Evolutionary conservation across 2,329 filamentous ascomycete genomes (phyloP).

Genomic region (Magnaporthiopsis incrustans): DNA sequence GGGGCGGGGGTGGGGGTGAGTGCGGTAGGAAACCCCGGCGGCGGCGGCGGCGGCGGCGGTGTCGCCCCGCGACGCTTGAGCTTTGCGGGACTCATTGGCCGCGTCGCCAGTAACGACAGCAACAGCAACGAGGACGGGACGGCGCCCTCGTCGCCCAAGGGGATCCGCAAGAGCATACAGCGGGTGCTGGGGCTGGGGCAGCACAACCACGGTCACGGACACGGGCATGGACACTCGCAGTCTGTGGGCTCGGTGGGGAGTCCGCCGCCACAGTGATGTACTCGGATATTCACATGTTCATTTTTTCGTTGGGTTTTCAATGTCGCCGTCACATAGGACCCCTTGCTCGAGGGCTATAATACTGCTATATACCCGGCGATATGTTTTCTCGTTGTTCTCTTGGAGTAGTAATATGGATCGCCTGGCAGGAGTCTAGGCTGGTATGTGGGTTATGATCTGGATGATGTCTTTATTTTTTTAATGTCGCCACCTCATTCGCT

Average conservation of each 20-base stretch:
- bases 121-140: not conserved
- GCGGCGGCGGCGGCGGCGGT: not conserved
- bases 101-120: not conserved
- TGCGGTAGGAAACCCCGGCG: conserved; percentile 7
- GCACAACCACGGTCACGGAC: conserved; percentile 19
- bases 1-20: not conserved
- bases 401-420: not conserved
- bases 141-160: conserved; percentile 14
- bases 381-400: not conserved
- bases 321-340: not conserved
- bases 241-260: conserved; percentile 6
- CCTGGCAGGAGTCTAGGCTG: not conserved
- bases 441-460: too few species aligned
- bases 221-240: conserved; percentile 18
- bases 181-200: conserved; percentile 26
- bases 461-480: too few species aligned
- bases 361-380: not conserved
- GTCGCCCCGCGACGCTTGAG: conserved; percentile 12
- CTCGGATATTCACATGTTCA: too few species aligned
- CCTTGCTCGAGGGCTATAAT: not conserved
- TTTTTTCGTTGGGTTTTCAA: not conserved
- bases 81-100: conserved; percentile 4
- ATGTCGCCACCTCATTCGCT: too few species aligned
- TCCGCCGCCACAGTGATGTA: too few species aligned
- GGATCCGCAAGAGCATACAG: conserved; percentile 26